phyloP scores from a whole-genome alignment of 2,329 filamentous ascomycete genomes.

The Fusarium musae region DNA sequence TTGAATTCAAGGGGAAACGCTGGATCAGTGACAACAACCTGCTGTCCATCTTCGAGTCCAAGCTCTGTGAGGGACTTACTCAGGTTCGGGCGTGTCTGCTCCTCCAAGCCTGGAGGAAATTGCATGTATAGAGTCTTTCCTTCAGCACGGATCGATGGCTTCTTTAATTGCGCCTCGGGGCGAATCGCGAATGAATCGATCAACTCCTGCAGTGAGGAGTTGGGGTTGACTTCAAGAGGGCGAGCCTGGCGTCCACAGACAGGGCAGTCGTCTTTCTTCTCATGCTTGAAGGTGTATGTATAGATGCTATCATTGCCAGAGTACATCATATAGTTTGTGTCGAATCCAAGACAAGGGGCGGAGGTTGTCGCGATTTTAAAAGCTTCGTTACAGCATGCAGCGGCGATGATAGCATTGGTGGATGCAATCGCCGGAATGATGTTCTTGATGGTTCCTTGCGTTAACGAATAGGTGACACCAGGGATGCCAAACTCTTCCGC shows the following conservation, averaged over 20 bases:
- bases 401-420: conserved; percentile 96
- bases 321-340: conserved; percentile 99
- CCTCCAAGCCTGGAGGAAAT: conserved; percentile 81
- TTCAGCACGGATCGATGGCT: conserved; percentile 83
- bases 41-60: conserved; percentile 79
- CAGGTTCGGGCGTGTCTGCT: conserved; percentile 86
- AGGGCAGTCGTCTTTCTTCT: conserved; percentile 93
- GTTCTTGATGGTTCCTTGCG: conserved; percentile 98
- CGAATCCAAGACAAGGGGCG: conserved; percentile 81
- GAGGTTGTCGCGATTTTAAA: conserved; percentile 90
- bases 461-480: conserved; percentile 94
- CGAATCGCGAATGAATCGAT: conserved; percentile 84
- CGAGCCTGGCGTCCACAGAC: conserved; percentile 89
- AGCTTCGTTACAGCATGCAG: conserved; percentile 95
- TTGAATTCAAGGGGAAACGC: conserved; percentile 80
- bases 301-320: conserved; percentile 95
- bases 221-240: conserved; percentile 76
- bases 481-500: conserved; percentile 89
- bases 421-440: conserved; percentile 99
- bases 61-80: conserved; percentile 80
- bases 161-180: conserved; percentile 93
- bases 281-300: conserved; percentile 95
- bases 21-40: conserved; percentile 93
- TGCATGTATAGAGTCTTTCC: conserved; percentile 92
- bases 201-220: conserved; percentile 82